Base-by-base conservation (phyloP, 192 early-diverging fungal genomes). In the Radiomyces spectabilis region DNA sequence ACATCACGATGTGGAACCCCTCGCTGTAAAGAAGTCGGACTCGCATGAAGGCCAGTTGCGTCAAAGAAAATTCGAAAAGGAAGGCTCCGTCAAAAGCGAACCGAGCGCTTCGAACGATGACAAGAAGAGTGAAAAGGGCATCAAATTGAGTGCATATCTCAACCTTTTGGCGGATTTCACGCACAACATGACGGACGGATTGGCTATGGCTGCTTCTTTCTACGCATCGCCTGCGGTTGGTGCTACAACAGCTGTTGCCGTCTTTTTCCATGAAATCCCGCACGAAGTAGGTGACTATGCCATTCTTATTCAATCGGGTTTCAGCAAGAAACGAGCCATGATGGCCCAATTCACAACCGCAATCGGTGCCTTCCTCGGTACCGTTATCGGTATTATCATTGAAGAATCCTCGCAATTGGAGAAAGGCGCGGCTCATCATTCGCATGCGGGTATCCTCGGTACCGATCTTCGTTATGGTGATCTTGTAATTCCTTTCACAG, bases 281-380 rank as follows among this genome's bases (percentile, higher is more conserved):
- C 90, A 92, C 55, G 85, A 91, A 72, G 83, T 92, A 3, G 88
- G 88, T 39, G 90, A 92, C 59, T 92, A 87, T 81, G 87, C 90
- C 12, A 91, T 92, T 41, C 72, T 92, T 50, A 82, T 88, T 52
- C 85, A 88, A 61, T 84, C 83, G 15, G 89, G 89, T 0, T 87
- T 92, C 47, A 82, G 86, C 34, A 77, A 84, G 7, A 68, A 77
- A 45, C 76, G 77, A 49, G 90, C 90, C 12, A 72, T 89, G 73
- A 59, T 83, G 32, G 83, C 87, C 10, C 86, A 89, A 73, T 91
- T 87, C 55, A 77, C 85, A 15, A 87, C 87, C 6, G 88, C 89
- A 0, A 69, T 91, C 38, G 89, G 89, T 24, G 86, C 89, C 6
- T 87, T 88, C 63, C 65, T 86, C 15, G 89, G 89, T 1, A 88